These are phyloP conservation scores for Monilinia aucupariae DNA, from an alignment of 2,329 filamentous ascomycete genomes.

Conservation along the genomic window DNA sequence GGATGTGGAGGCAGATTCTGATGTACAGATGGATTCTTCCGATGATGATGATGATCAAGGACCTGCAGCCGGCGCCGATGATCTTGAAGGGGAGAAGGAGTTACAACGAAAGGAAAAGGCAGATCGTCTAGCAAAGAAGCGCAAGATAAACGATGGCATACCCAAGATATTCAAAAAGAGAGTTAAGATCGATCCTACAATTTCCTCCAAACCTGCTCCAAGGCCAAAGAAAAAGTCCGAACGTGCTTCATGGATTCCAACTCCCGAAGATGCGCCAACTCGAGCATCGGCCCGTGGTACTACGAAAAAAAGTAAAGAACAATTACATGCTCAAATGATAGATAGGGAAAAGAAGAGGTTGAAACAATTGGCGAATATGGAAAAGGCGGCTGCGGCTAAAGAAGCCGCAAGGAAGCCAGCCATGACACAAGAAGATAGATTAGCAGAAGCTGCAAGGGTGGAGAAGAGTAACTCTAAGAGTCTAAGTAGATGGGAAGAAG, in stretches of 20 bases:
- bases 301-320: conserved; percentile 54
- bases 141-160: conserved; percentile 72
- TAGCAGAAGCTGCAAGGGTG: conserved; percentile 74
- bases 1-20: conserved; percentile 62
- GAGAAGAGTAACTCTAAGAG: conserved; percentile 87
- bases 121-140: conserved; percentile 66
- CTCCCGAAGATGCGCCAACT: conserved; percentile 54
- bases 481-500: conserved; percentile 87
- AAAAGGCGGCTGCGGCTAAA: conserved; percentile 56
- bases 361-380: conserved; percentile 64
- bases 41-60: conserved; percentile 77
- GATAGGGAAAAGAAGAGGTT: conserved; percentile 65
- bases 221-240: conserved; percentile 64
- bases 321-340: conserved; percentile 62
- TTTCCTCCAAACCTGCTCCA: conserved; percentile 36
- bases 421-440: conserved; percentile 80
- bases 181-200: conserved; percentile 62
- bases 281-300: conserved; percentile 58
- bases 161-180: conserved; percentile 68
- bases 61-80: conserved; percentile 49
- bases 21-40: conserved; percentile 81
- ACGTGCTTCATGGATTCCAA: conserved; percentile 63
- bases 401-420: conserved; percentile 69
- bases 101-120: conserved; percentile 70
- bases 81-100: conserved; percentile 82